A percentile compares a stretch with the other conserved stretches of the same genome.
These are phyloP conservation scores for Jatropha curcas DNA, from an alignment of 345 rosid genomes.

Conservation along the genomic window DNA sequence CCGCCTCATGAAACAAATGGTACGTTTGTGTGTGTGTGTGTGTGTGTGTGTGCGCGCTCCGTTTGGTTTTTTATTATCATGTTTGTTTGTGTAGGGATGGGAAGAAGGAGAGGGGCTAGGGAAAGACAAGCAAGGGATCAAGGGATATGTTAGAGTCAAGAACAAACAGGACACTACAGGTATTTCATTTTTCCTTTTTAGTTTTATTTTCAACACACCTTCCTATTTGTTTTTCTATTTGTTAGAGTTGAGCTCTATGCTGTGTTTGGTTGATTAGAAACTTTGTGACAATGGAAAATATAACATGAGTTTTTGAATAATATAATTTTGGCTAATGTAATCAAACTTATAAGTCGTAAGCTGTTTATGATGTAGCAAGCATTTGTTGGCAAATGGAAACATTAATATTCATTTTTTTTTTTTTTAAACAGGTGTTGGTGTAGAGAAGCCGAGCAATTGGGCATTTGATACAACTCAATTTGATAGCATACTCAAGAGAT, in stretches of 20 bases:
- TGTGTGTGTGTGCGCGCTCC: too few species aligned
- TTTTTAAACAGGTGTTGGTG: slow-evolving; percentile 75
- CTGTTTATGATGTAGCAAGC: too few species aligned
- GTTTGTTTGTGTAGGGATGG: slow-evolving; percentile 63
- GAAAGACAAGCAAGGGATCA: slow-evolving; percentile 96
- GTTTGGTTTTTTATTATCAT: too few species aligned
- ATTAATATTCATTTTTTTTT: too few species aligned
- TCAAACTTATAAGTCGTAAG: too few species aligned
- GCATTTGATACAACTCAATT: slow-evolving; percentile 95
- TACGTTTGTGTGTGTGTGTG: too few species aligned
- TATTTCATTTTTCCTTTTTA: slow-evolving; percentile 17
- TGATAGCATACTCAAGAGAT: slow-evolving; percentile 84
- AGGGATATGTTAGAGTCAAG: slow-evolving; percentile 77
- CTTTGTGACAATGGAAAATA: not conserved
- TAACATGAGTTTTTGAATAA: not conserved
- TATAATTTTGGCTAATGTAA: not conserved
- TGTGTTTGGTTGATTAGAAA: not conserved
- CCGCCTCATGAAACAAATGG: slow-evolving; percentile 98
- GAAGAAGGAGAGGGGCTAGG: slow-evolving; percentile 99
- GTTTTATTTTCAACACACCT: too few species aligned
- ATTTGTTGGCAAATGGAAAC: not conserved
- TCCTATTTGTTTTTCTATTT: not conserved
- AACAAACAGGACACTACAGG: slow-evolving; percentile 89
- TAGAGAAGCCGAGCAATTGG: slow-evolving; percentile 90
- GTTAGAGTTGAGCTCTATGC: not conserved